A percentile compares a stretch with the other conserved stretches of the same genome.
These are phyloP conservation scores for Magnolia changhungtana DNA, from an alignment of 164 flowering plant species.

Conservation along the genomic window DNA sequence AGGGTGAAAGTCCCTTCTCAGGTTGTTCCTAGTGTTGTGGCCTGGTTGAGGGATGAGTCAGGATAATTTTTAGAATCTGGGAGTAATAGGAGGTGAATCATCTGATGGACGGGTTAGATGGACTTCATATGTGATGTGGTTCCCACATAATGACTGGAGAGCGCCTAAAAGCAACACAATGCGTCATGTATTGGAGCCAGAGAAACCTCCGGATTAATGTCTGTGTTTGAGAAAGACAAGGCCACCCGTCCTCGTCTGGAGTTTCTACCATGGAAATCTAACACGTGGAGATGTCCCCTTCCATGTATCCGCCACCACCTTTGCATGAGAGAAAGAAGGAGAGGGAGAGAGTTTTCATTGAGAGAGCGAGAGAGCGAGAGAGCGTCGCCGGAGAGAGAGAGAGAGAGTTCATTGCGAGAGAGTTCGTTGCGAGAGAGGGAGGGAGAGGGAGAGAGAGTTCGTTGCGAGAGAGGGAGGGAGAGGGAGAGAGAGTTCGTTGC, in stretches of 20 bases:
- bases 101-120: background rate
- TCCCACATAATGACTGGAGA: background rate
- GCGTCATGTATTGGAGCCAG: background rate
- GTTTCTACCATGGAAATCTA: background rate
- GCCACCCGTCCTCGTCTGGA: background rate
- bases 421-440: background rate
- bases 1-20: too few species aligned
- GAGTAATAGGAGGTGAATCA: background rate
- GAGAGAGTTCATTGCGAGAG: background rate
- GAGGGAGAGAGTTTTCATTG: background rate
- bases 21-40: too few species aligned
- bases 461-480: too few species aligned
- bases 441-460: too few species aligned
- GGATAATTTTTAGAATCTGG: background rate
- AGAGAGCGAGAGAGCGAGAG: background rate
- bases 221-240: background rate
- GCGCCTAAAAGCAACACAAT: background rate
- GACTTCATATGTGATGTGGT: background rate
- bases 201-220: too few species aligned
- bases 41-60: background rate
- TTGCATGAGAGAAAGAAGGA: background rate
- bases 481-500: background rate
- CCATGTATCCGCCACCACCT: background rate
- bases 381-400: background rate
- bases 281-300: background rate